Percentiles rank a stretch among this genome's conserved stretches.
Conservation (phyloP, 768 basidiomycete genomes). For the Asterophora parasitica region DNA sequence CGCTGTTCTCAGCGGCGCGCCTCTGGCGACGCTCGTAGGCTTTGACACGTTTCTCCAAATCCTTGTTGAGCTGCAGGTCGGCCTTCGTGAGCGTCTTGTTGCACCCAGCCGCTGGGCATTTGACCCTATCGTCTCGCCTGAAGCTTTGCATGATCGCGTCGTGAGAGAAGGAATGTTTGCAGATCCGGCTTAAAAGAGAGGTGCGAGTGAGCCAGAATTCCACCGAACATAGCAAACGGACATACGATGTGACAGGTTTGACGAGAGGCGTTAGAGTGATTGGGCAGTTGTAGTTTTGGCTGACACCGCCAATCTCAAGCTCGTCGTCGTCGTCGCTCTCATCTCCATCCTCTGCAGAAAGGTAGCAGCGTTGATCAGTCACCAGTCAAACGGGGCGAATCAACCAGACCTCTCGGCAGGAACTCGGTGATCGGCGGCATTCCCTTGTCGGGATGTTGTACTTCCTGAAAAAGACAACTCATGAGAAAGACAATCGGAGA, state of each 20-base stretch:
- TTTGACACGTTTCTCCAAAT: slow-evolving; percentile 59
- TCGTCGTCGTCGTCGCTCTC: slow-evolving; percentile 85
- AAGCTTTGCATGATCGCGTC: slow-evolving; percentile 68
- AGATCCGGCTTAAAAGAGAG: slow-evolving; percentile 43
- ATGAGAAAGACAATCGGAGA: neutral
- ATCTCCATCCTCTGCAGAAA: slow-evolving; percentile 67
- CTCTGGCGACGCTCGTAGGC: slow-evolving; percentile 50
- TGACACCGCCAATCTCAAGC: slow-evolving; percentile 80
- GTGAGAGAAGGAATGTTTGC: slow-evolving; percentile 80
- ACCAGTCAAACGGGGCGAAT: neutral
- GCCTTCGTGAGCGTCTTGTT: slow-evolving; percentile 47
- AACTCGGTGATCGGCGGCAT: slow-evolving; percentile 79
- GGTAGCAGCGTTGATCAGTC: neutral
- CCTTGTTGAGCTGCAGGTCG: slow-evolving; percentile 50
- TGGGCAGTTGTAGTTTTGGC: slow-evolving; percentile 82
- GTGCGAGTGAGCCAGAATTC: slow-evolving; percentile 4
- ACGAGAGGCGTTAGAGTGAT: slow-evolving; percentile 61
- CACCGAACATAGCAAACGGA: slow-evolving; percentile 11
- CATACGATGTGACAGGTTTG: slow-evolving; percentile 82
- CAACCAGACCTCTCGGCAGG: slow-evolving; percentile 56
- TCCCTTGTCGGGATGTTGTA: slow-evolving; percentile 53
- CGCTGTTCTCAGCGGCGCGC: slow-evolving; percentile 44
- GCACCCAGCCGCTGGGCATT: slow-evolving; percentile 75
- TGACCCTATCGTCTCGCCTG: slow-evolving; percentile 23
- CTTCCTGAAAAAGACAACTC: slow-evolving; percentile 43